These are phyloP conservation scores for Dendrobium catenatum DNA, from an alignment of 106 monocot genomes.

Conservation along the genomic window DNA sequence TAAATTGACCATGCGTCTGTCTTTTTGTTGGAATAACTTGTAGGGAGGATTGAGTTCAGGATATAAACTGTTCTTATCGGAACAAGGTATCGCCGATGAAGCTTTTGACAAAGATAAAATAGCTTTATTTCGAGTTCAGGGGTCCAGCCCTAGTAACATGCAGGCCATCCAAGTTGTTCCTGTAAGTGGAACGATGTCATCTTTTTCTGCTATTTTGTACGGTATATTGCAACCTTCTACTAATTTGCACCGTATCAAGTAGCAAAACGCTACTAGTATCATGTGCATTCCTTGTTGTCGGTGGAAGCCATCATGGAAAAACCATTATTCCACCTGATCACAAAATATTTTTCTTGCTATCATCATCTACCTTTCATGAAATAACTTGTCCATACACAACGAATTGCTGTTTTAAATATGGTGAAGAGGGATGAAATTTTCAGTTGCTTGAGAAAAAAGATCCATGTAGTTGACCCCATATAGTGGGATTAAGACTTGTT, in stretches of 20 bases:
- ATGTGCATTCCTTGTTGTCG: neutral
- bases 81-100: conserved; percentile 16
- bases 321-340: neutral
- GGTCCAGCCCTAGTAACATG: conserved; percentile 33
- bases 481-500: too few species aligned
- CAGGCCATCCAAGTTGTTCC: conserved; percentile 57
- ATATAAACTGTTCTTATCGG: conserved; percentile 26
- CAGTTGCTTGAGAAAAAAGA: neutral
- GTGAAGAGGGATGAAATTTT: neutral
- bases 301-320: neutral
- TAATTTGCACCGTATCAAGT: neutral
- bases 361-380: neutral
- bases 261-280: neutral
- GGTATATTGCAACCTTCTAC: neutral
- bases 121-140: conserved; percentile 51
- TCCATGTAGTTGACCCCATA: too few species aligned
- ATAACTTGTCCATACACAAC: neutral
- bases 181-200: conserved; percentile 17
- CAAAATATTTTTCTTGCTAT: neutral
- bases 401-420: neutral
- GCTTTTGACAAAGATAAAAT: conserved; percentile 15
- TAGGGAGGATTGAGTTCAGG: conserved; percentile 39
- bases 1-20: neutral
- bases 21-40: conserved; percentile 13
- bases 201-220: neutral